phyloP scores from a whole-genome alignment of 1,284 basidiomycete genomes.

The Trametes versicolor region DNA sequence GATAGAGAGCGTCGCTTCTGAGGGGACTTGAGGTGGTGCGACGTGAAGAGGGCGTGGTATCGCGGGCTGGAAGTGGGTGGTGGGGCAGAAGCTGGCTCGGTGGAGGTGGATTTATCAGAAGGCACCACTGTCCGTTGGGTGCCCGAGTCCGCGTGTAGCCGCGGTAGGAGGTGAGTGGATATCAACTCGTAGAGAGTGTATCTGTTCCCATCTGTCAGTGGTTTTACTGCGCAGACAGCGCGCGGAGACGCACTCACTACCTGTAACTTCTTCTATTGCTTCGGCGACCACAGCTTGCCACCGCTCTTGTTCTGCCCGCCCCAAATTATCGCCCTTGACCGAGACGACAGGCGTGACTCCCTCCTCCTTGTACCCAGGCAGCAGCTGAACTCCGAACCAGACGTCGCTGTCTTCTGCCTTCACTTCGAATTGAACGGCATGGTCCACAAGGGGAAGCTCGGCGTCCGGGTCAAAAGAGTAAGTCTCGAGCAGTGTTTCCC shows the following conservation, averaged over 20 bases:
- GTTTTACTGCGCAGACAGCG: background rate
- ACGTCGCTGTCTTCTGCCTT: constrained; percentile 44
- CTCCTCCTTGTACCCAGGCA: constrained; percentile 24
- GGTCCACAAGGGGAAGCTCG: constrained; percentile 17
- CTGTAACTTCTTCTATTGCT: constrained; percentile 52
- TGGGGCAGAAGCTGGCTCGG: background rate
- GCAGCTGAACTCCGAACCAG: constrained; percentile 55
- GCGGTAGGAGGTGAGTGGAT: constrained; percentile 65
- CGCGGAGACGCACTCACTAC: constrained; percentile 55
- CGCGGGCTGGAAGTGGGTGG: constrained; percentile 11
- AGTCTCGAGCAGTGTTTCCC: constrained; percentile 49
- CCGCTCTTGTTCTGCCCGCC: constrained; percentile 59
- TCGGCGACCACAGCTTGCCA: constrained; percentile 59
- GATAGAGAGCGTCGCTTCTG: constrained; percentile 73
- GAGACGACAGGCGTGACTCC: constrained; percentile 38
- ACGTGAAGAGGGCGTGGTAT: constrained; percentile 74
- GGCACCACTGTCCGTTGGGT: background rate
- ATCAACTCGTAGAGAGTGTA: constrained; percentile 70
- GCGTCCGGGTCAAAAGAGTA: constrained; percentile 34
- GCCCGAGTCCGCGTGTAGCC: constrained; percentile 53
- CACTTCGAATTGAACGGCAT: constrained; percentile 50
- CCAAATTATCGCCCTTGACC: constrained; percentile 58
- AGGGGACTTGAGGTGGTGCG: constrained; percentile 77
- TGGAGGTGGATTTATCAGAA: background rate
- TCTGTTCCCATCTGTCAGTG: constrained; percentile 45